These are phyloP conservation scores for Jaltomata sinuosa DNA, from an alignment of 257 asterid species.

Conservation along the genomic window DNA sequence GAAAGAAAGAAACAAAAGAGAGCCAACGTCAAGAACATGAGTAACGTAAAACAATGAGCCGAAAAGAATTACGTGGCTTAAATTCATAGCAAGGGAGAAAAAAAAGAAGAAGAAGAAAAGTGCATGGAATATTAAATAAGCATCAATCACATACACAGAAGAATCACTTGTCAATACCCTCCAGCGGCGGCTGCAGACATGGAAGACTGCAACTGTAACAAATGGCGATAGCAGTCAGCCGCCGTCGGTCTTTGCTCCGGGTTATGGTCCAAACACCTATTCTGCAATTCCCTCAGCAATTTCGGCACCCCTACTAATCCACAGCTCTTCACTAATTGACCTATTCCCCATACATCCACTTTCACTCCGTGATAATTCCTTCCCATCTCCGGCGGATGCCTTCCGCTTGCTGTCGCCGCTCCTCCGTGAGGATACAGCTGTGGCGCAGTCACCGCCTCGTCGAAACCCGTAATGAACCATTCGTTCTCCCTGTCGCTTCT, in stretches of 20 bases:
- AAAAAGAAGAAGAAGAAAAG: neutral
- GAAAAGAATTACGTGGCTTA: neutral
- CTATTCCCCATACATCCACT: conserved; percentile 47
- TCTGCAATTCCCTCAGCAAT: conserved; percentile 34
- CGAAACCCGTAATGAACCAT: conserved; percentile 34
- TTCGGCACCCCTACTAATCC: conserved; percentile 34
- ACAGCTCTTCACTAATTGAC: conserved; percentile 37
- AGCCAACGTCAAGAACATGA: neutral
- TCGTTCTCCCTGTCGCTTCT: conserved; percentile 25
- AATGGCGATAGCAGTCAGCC: conserved; percentile 51
- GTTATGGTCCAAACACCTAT: conserved; percentile 37
- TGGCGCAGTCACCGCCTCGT: conserved; percentile 34
- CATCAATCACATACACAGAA: conserved; percentile 6
- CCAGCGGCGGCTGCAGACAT: conserved; percentile 28
- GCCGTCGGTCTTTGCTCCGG: conserved; percentile 51
- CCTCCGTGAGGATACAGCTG: conserved; percentile 25
- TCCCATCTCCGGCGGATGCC: conserved; percentile 39
- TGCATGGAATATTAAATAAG: neutral
- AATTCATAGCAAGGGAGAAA: neutral
- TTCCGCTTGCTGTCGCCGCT: conserved; percentile 14
- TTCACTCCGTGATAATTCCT: conserved; percentile 34
- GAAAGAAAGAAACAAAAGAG: neutral
- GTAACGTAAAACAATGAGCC: neutral
- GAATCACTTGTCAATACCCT: conserved; percentile 15
- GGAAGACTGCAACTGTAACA: conserved; percentile 45